A percentile compares a stretch with the other conserved stretches of the same genome.
phyloP scores from a whole-genome alignment of 2,329 filamentous ascomycete species.

The Gliomastix tumulicola region DNA sequence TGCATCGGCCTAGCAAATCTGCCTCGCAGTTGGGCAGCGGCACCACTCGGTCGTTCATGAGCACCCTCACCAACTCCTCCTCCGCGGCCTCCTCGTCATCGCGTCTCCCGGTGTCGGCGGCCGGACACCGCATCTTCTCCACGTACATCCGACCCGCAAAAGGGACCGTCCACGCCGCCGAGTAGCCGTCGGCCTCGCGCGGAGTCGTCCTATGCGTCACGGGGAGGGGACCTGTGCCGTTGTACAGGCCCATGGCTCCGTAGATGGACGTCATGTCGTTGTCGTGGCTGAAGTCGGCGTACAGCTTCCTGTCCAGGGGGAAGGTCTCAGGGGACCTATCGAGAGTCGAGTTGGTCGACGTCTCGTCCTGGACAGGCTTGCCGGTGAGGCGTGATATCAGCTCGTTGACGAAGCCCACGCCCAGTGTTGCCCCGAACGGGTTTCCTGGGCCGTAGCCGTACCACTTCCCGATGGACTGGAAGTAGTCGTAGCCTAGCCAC shows the following conservation, averaged over 20 bases:
- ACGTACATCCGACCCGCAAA: conserved; percentile 79
- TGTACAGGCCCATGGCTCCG: conserved; percentile 72
- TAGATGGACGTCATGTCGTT: conserved; percentile 77
- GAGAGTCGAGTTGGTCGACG: conserved; percentile 71
- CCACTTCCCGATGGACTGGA: conserved; percentile 73
- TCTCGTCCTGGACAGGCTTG: conserved; percentile 62
- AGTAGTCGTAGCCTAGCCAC: conserved; percentile 77
- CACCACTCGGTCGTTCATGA: conserved; percentile 80
- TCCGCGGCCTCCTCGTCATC: conserved; percentile 16
- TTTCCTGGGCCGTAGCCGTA: conserved; percentile 76
- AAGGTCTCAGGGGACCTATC: conserved; percentile 64
- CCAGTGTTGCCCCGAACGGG: conserved; percentile 73
- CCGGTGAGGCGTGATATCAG: conserved; percentile 73
- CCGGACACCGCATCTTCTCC: conserved; percentile 72
- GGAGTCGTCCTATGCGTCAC: conserved; percentile 42
- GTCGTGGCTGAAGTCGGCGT: conserved; percentile 90
- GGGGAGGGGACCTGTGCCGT: conserved; percentile 49
- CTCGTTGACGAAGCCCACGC: conserved; percentile 83
- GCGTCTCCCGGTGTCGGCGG: conserved; percentile 5
- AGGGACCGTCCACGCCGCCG: conserved; percentile 72
- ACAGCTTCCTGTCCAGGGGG: conserved; percentile 61
- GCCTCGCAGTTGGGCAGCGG: conserved; percentile 62
- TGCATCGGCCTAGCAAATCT: conserved; percentile 66
- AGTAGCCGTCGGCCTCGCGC: conserved; percentile 57
- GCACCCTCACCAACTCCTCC: conserved; percentile 68